Base-by-base conservation (phyloP, 768 basidiomycete species). In the Boletus vinaceobasis region DNA sequence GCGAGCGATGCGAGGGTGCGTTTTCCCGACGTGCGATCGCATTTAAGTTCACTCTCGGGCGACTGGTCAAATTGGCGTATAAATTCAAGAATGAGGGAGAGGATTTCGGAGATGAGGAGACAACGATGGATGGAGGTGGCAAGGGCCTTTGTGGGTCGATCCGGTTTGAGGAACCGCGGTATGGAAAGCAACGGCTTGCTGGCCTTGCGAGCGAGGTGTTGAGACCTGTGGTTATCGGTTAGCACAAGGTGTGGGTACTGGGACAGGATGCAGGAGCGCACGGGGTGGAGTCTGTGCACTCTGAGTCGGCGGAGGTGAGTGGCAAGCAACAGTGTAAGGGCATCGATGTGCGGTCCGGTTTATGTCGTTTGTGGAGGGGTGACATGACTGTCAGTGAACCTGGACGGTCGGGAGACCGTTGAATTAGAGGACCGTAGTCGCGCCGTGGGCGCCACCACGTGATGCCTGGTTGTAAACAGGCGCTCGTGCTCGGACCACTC, bases 1-100 rank as follows among this genome's bases (percentile, higher is more conserved):
- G 69, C 67, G 15, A 70, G 67, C 0, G 55, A 57, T 40, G 60
- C 67, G 8, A 69, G 67, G 1, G 68, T 59, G 13, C 57, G 57
- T 36, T 62, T 68, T 3, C 66, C 66, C 11, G 15, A 33, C 0
- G 50, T 50, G 23, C 54, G 60, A 39, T 57, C 59, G 38, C 56
- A 43, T 42, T 50, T 63, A 4, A 36, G 19, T 1, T 68, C 54
- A 8, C 36, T 57, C 11, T 67, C 63, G n/a, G 50, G 40, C 13
- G 48, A 53, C 21, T 66, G 66, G 48, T 68, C 66, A 32, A 60
- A 64, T 11, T 40, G 53, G 13, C 53, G 56, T 26, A 68, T 31
- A 33, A 49, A 65, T 1, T 57, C 58, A 39, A 70, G 60, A 17
- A 70, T 61, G 29, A 67, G 53, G 8, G 29, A 45, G 6, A 70